Evolutionary conservation across 2,329 filamentous ascomycete species (phyloP).

Genomic region (Coniella lustricola): DNA sequence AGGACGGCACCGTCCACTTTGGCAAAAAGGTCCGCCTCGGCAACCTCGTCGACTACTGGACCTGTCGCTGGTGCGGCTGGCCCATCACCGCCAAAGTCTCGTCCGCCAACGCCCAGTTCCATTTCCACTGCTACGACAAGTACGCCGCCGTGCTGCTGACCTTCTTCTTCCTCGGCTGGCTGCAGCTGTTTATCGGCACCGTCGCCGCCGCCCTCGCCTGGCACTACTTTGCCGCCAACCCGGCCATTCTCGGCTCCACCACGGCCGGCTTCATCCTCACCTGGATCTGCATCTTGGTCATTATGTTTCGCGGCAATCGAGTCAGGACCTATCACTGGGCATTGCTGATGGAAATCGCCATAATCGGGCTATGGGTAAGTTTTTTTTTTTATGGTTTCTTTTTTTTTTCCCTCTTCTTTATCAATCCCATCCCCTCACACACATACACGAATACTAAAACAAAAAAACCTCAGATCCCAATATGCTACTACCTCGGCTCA

Average conservation of each 20-base stretch:
- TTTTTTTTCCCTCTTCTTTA: too few species aligned
- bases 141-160: constrained; percentile 31
- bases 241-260: constrained; percentile 28
- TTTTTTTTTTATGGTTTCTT: constrained; percentile 19
- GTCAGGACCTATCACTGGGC: constrained; percentile 34
- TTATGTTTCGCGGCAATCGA: constrained; percentile 27
- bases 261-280: constrained; percentile 33
- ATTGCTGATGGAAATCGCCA: constrained; percentile 29
- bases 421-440: too few species aligned
- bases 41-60: constrained; percentile 27
- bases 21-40: constrained; percentile 32
- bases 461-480: constrained; percentile 16
- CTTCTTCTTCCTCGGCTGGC: constrained; percentile 32
- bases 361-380: constrained; percentile 26
- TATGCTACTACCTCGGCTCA: constrained; percentile 18
- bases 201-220: constrained; percentile 29
- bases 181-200: constrained; percentile 31
- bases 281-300: constrained; percentile 28
- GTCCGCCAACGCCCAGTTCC: constrained; percentile 33
- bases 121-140: constrained; percentile 30
- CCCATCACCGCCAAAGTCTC: constrained; percentile 27
- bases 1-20: constrained; percentile 30
- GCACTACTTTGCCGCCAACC: constrained; percentile 24
- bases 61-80: constrained; percentile 39
- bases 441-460: too few species aligned